Base-by-base conservation (phyloP, 106 monocot species). In the Amphibolis antarctica region DNA sequence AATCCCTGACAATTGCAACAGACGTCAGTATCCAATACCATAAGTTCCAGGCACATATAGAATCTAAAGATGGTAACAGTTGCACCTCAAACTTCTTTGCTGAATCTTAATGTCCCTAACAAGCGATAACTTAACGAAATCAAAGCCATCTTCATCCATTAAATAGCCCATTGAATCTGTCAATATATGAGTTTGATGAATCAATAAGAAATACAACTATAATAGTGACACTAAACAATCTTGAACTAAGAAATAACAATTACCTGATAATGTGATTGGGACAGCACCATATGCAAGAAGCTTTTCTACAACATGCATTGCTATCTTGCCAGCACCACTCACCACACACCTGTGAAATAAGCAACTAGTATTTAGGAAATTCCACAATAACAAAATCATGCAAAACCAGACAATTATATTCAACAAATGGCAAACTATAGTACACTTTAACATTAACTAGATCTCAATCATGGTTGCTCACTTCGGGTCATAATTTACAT, bases 251-350 rank as follows among this genome's bases (percentile, higher is more conserved):
- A 24, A 28, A 29, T 22, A 58, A 42, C 43, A 11, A 42, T 20
- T 75, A 86, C 94, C 94, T 71, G 94, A 89, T 54, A 96, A 29
- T 25, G 94, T 84, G 49, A 96, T 72, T 19, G 94, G 94, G 24
- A 96, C 82, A 56, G 89, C 94, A 74, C 86, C 89, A 63, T 78
- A 90, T 53, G 89, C 65, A 49, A 90, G 78, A 69, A 96, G 94
- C 82, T 96, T 96, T 78, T 96, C 94, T 54, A 96, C 43, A 45
- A 96, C 94, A 79, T 96, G 94, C 82, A 90, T 84, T 69, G 94
- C 94, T 78, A 96, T 86, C 63, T 96, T 96, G 57, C 94, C 94
- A 74, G 89, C 74, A 80, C 94, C 94, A 76, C 94, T 96, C 43
- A 96, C 76, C 49, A 74, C 83, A 70, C 89, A 90, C 76, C 94